Percentiles rank a stretch among this genome's conserved stretches.
Conservation (phyloP, 2,329 filamentous ascomycete species). For the Aureobasidium sp. region DNA sequence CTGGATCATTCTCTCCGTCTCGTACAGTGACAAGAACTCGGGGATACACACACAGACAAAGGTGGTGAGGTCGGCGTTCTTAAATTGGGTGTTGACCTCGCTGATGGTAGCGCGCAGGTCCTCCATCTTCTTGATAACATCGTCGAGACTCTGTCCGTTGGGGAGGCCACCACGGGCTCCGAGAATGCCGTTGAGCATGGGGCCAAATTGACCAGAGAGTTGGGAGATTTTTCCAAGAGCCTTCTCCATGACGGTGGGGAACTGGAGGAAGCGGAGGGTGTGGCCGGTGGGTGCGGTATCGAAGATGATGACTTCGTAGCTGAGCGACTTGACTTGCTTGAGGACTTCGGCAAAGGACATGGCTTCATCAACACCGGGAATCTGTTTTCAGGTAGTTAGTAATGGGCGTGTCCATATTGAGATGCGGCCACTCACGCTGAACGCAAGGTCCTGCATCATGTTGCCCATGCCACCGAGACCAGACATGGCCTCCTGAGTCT, state of each 20-base stretch:
- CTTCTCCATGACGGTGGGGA: constrained; percentile 96
- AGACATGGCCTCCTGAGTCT: constrained; percentile 61
- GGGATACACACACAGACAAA: constrained; percentile 98
- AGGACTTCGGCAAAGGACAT: constrained; percentile 99
- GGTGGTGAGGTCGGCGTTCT: constrained; percentile 89
- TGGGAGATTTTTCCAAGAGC: constrained; percentile 95
- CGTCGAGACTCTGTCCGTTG: constrained; percentile 85
- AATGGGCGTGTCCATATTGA: not conserved
- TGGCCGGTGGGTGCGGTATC: constrained; percentile 97
- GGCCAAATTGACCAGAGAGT: constrained; percentile 88
- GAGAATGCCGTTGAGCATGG: constrained; percentile 88
- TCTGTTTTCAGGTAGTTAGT: constrained; percentile 46
- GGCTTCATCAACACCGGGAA: constrained; percentile 96
- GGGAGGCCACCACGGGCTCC: constrained; percentile 70
- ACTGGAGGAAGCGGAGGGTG: constrained; percentile 96
- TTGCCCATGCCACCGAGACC: constrained; percentile 67
- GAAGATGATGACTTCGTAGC: constrained; percentile 98
- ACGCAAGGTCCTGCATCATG: constrained; percentile 98
- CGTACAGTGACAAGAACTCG: constrained; percentile 92
- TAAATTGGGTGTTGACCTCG: constrained; percentile 97
- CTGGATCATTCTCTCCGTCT: constrained; percentile 99
- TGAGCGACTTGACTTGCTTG: constrained; percentile 98
- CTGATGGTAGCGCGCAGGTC: constrained; percentile 83
- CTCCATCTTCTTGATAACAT: constrained; percentile 93
- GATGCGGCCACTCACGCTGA: constrained; percentile 59